These are phyloP conservation scores for Lachancea dasiensis DNA, from an alignment of 805 yeast species.

Conservation along the genomic window DNA sequence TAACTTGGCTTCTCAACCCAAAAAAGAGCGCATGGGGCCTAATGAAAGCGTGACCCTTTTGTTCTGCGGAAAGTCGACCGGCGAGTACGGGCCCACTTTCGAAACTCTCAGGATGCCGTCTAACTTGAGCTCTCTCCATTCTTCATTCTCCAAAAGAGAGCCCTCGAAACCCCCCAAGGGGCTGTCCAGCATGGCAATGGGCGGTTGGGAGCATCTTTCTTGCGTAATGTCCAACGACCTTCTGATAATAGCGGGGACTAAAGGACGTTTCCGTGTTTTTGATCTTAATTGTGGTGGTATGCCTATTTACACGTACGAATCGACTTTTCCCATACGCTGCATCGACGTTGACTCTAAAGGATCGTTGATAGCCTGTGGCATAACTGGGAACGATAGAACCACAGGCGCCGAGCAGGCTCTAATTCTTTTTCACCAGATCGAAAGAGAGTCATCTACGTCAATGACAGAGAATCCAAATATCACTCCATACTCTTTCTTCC, in stretches of 20 bases:
- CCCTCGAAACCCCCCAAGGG: constrained; percentile 11
- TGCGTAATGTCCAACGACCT: constrained; percentile 53
- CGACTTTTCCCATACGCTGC: constrained; percentile 74
- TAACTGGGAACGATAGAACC: constrained; percentile 69
- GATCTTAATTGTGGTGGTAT: constrained; percentile 53
- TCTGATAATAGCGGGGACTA: constrained; percentile 62
- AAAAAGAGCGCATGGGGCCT: constrained; percentile 33
- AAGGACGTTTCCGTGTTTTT: constrained; percentile 63
- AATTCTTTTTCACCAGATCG: constrained; percentile 49
- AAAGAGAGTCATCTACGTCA: constrained; percentile 11
- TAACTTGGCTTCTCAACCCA: constrained; percentile 18
- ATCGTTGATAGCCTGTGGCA: constrained; percentile 66
- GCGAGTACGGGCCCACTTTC: constrained; percentile 55
- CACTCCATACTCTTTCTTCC: constrained; percentile 33
- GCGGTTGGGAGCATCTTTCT: constrained; percentile 52
- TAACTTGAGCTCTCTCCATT: constrained; percentile 14
- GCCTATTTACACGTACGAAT: constrained; percentile 60
- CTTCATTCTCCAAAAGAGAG: constrained; percentile 13
- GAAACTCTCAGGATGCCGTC: constrained; percentile 34
- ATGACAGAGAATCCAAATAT: constrained; percentile 12
- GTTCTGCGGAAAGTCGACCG: constrained; percentile 64
- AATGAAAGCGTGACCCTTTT: constrained; percentile 45
- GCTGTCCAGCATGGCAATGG: background rate
- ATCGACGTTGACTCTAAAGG: constrained; percentile 64
- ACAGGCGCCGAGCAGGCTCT: constrained; percentile 72